Conservation (phyloP, 2,329 filamentous ascomycete species). For the Verticillium albo-atrum region DNA sequence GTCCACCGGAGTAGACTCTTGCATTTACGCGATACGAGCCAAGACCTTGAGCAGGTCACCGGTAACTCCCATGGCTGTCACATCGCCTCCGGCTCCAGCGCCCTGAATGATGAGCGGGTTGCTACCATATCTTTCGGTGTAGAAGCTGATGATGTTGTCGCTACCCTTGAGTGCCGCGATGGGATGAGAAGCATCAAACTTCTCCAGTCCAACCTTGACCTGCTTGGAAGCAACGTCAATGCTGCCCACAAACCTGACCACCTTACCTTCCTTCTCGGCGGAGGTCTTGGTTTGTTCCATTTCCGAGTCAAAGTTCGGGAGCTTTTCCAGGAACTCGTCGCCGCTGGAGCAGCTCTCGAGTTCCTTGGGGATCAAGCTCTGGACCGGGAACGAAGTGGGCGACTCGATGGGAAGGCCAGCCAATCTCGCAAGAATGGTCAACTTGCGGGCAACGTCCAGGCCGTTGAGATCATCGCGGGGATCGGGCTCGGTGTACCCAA, state of each 20-base stretch:
- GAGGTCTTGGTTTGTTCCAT: constrained; percentile 86
- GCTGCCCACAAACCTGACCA: constrained; percentile 89
- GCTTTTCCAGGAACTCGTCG: constrained; percentile 77
- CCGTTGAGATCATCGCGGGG: constrained; percentile 84
- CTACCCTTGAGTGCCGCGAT: constrained; percentile 95
- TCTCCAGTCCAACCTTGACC: constrained; percentile 90
- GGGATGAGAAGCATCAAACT: constrained; percentile 80
- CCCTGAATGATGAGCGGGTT: constrained; percentile 94
- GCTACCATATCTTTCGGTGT: constrained; percentile 87
- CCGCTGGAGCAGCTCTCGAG: constrained; percentile 73
- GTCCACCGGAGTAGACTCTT: neutral
- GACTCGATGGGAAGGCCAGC: constrained; percentile 77
- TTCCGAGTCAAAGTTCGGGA: constrained; percentile 78
- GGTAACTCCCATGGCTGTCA: constrained; percentile 98
- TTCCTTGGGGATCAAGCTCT: constrained; percentile 86
- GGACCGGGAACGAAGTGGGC: constrained; percentile 85
- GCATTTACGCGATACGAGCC: constrained; percentile 49
- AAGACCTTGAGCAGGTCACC: constrained; percentile 87
- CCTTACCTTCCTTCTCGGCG: constrained; percentile 85
- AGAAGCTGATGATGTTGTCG: constrained; percentile 99
- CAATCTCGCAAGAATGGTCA: constrained; percentile 88
- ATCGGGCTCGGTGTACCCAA: constrained; percentile 90
- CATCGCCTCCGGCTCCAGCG: constrained; percentile 87
- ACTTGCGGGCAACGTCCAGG: constrained; percentile 87
- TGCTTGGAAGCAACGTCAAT: constrained; percentile 77